Base-by-base conservation (phyloP, 495 filamentous ascomycete genomes). In the Lasiosphaeria ovina region DNA sequence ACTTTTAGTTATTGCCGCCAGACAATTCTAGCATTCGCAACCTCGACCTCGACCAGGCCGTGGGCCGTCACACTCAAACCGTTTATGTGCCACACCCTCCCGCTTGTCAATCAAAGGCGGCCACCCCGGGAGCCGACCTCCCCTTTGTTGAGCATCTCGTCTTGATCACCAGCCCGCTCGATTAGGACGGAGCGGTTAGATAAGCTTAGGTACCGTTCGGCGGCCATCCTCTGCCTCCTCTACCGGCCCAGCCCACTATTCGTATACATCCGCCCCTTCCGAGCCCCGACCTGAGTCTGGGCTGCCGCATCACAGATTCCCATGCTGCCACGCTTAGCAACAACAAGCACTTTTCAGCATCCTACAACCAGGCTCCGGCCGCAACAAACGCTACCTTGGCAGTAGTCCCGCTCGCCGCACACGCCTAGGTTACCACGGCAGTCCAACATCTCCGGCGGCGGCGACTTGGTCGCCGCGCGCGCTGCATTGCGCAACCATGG, bases 401-500 rank as follows among this genome's bases (percentile, higher is more conserved):
- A 35, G 44, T 53, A 51, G 45, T 45, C 24, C 53, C 12, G 12
- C 6, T 47, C 12, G 12, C 16, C 12, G 16, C 44, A n/a, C 44
- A 47, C 44, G 12, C 12, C 16, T 47, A n/a, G 44, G 16, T n/a
- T 47, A 2, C 16, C 44, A 47, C 44, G 56, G 36, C 17, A 51
- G 36, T 38, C n/a, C 12, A 48, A n/a, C 6, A 14, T 17, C 47
- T 35, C 17, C 24, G 8, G 55, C 33, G 51, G 16, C 59, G 62
- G 64, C 68, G 58, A 67, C 61, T 17, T 11, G 16, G 63, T 62
- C 61, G 68, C 62, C 66, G 59, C 57, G 50, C 55, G 63, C 63
- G 47, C 49, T 55, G 12, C 50, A 31, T 53, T 38, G 44, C 64
- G 59, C 62, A 51, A 57, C 65, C 59, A 79, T 81, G 77, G 78